These are phyloP conservation scores for Candida oleophila DNA, from an alignment of 805 yeast species.

Conservation along the genomic window DNA sequence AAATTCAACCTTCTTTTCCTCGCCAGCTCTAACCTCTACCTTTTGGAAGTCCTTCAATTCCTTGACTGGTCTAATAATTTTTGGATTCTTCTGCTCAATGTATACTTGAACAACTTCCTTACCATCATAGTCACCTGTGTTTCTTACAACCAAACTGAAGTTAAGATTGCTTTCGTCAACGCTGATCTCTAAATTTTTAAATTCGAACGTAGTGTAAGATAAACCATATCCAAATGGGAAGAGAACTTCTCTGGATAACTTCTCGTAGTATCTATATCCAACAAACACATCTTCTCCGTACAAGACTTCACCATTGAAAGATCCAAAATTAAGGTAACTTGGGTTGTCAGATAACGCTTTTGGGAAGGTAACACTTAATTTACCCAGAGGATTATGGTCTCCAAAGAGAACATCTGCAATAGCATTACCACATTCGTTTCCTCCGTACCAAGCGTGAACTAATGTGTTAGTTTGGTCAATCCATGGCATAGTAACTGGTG, in stretches of 20 bases:
- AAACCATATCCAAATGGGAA: slow-evolving; percentile 66
- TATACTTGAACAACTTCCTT: slow-evolving; percentile 58
- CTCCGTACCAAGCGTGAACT: slow-evolving; percentile 58
- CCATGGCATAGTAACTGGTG: slow-evolving; percentile 64
- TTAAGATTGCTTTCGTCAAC: slow-evolving; percentile 23
- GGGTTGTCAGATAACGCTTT: slow-evolving; percentile 53
- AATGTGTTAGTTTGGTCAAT: slow-evolving; percentile 20
- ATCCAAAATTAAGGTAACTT: slow-evolving; percentile 49
- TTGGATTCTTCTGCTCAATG: slow-evolving; percentile 36
- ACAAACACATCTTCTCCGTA: slow-evolving; percentile 69
- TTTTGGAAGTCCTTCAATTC: slow-evolving; percentile 61
- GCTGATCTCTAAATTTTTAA: slow-evolving; percentile 34
- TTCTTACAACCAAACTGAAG: slow-evolving; percentile 42
- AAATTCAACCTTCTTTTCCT: slow-evolving; percentile 34
- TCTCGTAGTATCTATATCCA: slow-evolving; percentile 63
- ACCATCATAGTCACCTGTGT: slow-evolving; percentile 50
- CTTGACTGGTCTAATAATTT: slow-evolving; percentile 51
- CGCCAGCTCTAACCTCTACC: slow-evolving; percentile 46
- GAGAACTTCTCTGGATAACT: slow-evolving; percentile 43
- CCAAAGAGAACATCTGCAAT: slow-evolving; percentile 62
- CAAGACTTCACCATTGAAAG: slow-evolving; percentile 51
- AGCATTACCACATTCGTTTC: slow-evolving; percentile 57
- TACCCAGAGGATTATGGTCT: slow-evolving; percentile 60
- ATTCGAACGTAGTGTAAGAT: slow-evolving; percentile 54
- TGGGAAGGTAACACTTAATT: slow-evolving; percentile 57